Conservation (phyloP, 2,329 filamentous ascomycete species). For the Colletotrichum melonis region DNA sequence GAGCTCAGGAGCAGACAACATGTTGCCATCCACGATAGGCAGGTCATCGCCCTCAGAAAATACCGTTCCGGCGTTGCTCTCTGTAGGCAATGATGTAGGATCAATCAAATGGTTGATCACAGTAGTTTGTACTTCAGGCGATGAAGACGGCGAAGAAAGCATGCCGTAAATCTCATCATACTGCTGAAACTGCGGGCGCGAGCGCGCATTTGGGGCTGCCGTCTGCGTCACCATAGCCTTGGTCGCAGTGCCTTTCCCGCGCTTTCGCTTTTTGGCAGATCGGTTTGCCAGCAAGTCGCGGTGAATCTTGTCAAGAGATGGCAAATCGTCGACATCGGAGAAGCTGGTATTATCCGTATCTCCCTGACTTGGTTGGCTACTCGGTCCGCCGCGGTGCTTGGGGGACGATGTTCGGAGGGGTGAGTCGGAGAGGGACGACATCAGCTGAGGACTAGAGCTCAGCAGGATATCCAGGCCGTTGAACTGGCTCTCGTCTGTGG, state of each 20-base stretch:
- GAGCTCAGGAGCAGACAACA: not conserved
- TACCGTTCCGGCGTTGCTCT: not conserved
- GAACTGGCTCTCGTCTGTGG: slow-evolving; percentile 50
- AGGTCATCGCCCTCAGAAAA: not conserved
- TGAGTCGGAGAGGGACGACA: slow-evolving; percentile 17
- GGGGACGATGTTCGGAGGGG: slow-evolving; percentile 28
- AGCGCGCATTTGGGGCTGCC: not conserved
- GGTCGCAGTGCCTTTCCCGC: not conserved
- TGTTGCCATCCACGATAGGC: not conserved
- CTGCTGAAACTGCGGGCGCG: slow-evolving; percentile 18
- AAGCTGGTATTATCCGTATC: slow-evolving; percentile 52
- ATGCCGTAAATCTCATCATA: slow-evolving; percentile 27
- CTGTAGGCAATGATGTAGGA: not conserved
- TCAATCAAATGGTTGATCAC: not conserved
- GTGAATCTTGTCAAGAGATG: slow-evolving; percentile 46
- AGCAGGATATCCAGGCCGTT: not conserved
- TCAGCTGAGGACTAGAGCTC: not conserved
- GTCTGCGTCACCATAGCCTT: not conserved
- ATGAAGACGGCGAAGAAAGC: slow-evolving; percentile 13
- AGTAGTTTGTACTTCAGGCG: not conserved
- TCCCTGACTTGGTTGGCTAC: slow-evolving; percentile 48
- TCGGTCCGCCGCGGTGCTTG: slow-evolving; percentile 40
- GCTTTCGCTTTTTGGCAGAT: slow-evolving; percentile 8
- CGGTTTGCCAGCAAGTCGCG: slow-evolving; percentile 7
- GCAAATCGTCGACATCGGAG: slow-evolving; percentile 49